These are phyloP conservation scores for Starmerella kuoi DNA, from an alignment of 805 yeast species.

Conservation along the genomic window DNA sequence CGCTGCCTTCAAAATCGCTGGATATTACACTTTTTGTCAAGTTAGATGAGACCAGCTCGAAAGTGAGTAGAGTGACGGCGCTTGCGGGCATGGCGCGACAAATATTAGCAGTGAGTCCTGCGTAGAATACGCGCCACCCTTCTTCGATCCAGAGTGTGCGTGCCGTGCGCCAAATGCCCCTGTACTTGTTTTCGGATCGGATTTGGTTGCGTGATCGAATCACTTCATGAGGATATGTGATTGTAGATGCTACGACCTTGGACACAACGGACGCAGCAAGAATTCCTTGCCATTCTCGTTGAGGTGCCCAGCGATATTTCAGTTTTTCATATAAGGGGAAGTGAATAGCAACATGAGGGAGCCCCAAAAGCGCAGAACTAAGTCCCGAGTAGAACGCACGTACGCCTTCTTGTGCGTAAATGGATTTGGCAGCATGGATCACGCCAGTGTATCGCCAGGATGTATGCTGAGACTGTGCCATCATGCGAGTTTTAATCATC, in stretches of 20 bases:
- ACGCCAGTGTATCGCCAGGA: constrained; percentile 57
- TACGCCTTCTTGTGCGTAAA: constrained; percentile 70
- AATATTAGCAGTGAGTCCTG: constrained; percentile 77
- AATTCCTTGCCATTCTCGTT: constrained; percentile 26
- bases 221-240: constrained; percentile 94
- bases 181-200: constrained; percentile 21
- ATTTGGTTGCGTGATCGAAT: constrained; percentile 84
- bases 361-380: constrained; percentile 79
- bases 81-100: constrained; percentile 88
- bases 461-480: constrained; percentile 41
- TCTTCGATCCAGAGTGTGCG: constrained; percentile 43
- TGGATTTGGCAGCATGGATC: constrained; percentile 66
- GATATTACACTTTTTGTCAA: constrained; percentile 5
- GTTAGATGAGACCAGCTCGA: constrained; percentile 39
- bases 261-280: constrained; percentile 64
- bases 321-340: constrained; percentile 85
- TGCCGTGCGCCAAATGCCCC: constrained; percentile 30
- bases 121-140: constrained; percentile 73
- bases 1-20: no score
- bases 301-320: constrained; percentile 40
- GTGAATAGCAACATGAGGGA: constrained; percentile 88
- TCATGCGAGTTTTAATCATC: constrained; percentile 91
- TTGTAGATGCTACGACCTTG: constrained; percentile 75
- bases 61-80: constrained; percentile 88
- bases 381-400: constrained; percentile 78